Evolutionary conservation across 805 yeast species (phyloP), one percentile per base, ranked within the genome.

Genomic region (Tetrapisispora phaffii): DNA sequence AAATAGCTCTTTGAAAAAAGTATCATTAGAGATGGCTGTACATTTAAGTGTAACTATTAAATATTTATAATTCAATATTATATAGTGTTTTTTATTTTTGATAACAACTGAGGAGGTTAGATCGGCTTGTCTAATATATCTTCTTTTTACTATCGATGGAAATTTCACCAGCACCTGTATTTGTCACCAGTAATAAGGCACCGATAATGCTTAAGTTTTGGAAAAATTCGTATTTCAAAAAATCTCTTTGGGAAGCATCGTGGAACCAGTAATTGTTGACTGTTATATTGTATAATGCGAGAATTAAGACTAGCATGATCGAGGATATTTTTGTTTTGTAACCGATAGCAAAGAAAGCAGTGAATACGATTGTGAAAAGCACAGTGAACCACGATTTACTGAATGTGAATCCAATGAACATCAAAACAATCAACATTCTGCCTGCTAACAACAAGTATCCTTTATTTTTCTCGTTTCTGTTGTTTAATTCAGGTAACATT

Each of bases 131-230:
- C 42, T 44, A 87, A 63, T 84, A 86, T 48, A 85, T 80, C 73
- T 90, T 90, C 73, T 90, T 89, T 82, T 93, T 90, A 65, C 88
- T 97, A 60, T 90, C 98, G 47, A 90, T 70, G 23, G 95, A 85
- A 52, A 90, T 73, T 56, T 85, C 89, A 42, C 98, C 98, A 26
- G 97, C 97, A 50, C 98, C 98, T 3, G 96, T 86, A 68, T 85
- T 87, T 48, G 86, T 96, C 49, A 93, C 85, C 53, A 93, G 71
- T 50, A 90, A 69, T 50, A 90, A 76, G 1, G 97, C 98, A 47
- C 98, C 98, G 42, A 90, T 89, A 62, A 90, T 90, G 47, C 95
- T 83, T 61, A 90, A 73, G 34, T 95, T 87, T 70, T 93, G 98
- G 75, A 84, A 90, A 65, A 85, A 85, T 67, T 89, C 97, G 65